phyloP scores from a whole-genome alignment of 805 yeast species.

The Ogataea ganodermae region DNA sequence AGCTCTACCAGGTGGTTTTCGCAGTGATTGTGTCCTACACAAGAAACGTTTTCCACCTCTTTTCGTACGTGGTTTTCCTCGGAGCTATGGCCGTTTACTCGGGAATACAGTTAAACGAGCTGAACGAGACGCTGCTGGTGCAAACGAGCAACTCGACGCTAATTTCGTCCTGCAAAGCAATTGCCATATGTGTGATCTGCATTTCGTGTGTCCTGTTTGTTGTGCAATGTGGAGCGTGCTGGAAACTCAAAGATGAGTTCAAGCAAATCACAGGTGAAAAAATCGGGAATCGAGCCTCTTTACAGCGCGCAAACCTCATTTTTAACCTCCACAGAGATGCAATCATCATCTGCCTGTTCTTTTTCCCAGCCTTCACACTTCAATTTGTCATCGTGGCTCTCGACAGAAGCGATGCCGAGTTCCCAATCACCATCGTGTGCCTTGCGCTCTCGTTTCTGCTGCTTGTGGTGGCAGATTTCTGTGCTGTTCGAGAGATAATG shows the following conservation, averaged over 20 bases:
- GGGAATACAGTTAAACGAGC: slow-evolving; percentile 45
- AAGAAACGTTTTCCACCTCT: slow-evolving; percentile 40
- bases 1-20: slow-evolving; percentile 41
- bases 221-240: slow-evolving; percentile 31
- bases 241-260: slow-evolving; percentile 16
- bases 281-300: slow-evolving; percentile 40
- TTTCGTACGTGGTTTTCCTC: slow-evolving; percentile 35
- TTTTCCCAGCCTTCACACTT: slow-evolving; percentile 46
- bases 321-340: slow-evolving; percentile 43
- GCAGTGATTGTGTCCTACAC: slow-evolving; percentile 39
- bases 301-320: slow-evolving; percentile 35
- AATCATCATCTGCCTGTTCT: slow-evolving; percentile 37
- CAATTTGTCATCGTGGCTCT: slow-evolving; percentile 47
- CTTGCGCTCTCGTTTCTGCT: slow-evolving; percentile 33
- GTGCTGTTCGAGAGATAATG: slow-evolving; percentile 37
- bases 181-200: slow-evolving; percentile 41
- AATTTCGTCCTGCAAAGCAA: slow-evolving; percentile 37
- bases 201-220: slow-evolving; percentile 38
- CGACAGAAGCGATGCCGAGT: slow-evolving; percentile 39
- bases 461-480: slow-evolving; percentile 41
- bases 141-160: slow-evolving; percentile 28
- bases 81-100: slow-evolving; percentile 46
- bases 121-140: slow-evolving; percentile 27
- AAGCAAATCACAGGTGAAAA: slow-evolving; percentile 22
- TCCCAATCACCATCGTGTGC: slow-evolving; percentile 41